Evolutionary conservation across 371 early-diverging fungal species (phyloP).

Genomic region (Syncephalastrum monosporum): DNA sequence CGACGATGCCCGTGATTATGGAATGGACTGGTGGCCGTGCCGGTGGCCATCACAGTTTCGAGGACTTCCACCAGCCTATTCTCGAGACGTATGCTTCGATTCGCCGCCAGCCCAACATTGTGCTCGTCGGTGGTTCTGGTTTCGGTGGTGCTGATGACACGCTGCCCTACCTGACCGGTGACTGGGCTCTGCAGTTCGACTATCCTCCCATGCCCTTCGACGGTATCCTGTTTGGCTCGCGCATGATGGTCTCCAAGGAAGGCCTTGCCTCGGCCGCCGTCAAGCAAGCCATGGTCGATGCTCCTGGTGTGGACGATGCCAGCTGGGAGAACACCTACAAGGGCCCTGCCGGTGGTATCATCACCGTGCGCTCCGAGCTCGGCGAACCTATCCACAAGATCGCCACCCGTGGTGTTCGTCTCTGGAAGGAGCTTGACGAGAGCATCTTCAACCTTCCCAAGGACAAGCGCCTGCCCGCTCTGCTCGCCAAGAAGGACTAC

Average conservation of each 20-base stretch:
- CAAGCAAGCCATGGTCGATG: slow-evolving; percentile 90
- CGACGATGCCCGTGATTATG: slow-evolving; percentile 87
- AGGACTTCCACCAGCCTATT: slow-evolving; percentile 94
- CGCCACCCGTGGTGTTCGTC: slow-evolving; percentile 90
- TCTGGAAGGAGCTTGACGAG: slow-evolving; percentile 97
- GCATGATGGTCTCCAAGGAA: slow-evolving; percentile 96
- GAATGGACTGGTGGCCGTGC: slow-evolving; percentile 98
- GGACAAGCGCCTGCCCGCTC: slow-evolving; percentile 82
- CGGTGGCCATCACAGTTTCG: slow-evolving; percentile 96
- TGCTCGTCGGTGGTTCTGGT: slow-evolving; percentile 90
- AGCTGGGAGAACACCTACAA: slow-evolving; percentile 95
- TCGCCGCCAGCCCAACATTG: slow-evolving; percentile 83
- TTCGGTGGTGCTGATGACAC: slow-evolving; percentile 93
- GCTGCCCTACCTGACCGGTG: slow-evolving; percentile 93
- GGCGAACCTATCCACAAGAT: slow-evolving; percentile 98
- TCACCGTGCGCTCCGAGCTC: slow-evolving; percentile 93
- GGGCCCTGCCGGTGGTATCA: slow-evolving; percentile 87
- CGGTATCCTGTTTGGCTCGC: slow-evolving; percentile 91
- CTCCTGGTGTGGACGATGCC: slow-evolving; percentile 85
- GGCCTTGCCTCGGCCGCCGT: slow-evolving; percentile 79
- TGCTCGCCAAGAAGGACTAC: slow-evolving; percentile 88
- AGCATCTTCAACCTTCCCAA: slow-evolving; percentile 85
- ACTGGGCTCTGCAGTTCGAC: slow-evolving; percentile 84
- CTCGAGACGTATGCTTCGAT: slow-evolving; percentile 92
- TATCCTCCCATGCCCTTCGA: slow-evolving; percentile 97